phyloP scores from a whole-genome alignment of 2,329 filamentous ascomycete genomes.

The Diaporthe batatas region DNA sequence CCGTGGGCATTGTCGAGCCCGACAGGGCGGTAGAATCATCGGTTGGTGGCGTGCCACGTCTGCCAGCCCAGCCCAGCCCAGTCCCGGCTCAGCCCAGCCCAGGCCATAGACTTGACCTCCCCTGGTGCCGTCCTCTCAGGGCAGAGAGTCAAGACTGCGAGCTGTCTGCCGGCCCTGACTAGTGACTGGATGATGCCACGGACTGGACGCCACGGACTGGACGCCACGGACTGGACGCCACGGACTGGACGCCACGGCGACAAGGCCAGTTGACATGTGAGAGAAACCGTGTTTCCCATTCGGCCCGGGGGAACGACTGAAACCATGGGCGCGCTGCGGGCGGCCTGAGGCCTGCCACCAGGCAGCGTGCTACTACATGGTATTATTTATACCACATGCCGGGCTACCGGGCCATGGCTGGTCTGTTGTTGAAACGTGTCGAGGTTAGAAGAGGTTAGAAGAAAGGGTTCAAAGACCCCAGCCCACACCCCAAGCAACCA shows the following conservation, averaged over 20 bases:
- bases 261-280: conserved; percentile 23
- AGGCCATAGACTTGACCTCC: too few relatives aligned
- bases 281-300: conserved; percentile 28
- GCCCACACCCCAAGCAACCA: background rate
- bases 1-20: background rate
- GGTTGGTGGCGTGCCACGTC: conserved; percentile 26
- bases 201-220: too few relatives aligned
- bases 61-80: background rate
- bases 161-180: conserved; percentile 11
- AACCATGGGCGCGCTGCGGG: conserved; percentile 15
- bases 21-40: conserved; percentile 22
- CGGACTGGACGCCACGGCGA: background rate
- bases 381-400: too few relatives aligned
- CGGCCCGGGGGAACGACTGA: conserved; percentile 22
- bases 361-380: too few relatives aligned
- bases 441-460: conserved; percentile 24
- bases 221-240: too few relatives aligned
- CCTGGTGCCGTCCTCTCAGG: background rate
- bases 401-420: conserved; percentile 14
- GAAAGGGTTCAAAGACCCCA: conserved; percentile 1
- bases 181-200: too few relatives aligned
- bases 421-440: conserved; percentile 29
- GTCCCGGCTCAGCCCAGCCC: background rate
- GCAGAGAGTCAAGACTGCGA: conserved; percentile 6
- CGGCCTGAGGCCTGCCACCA: background rate